Base-by-base conservation (phyloP, 2,329 filamentous ascomycete species). In the Aspergillus proliferans region DNA sequence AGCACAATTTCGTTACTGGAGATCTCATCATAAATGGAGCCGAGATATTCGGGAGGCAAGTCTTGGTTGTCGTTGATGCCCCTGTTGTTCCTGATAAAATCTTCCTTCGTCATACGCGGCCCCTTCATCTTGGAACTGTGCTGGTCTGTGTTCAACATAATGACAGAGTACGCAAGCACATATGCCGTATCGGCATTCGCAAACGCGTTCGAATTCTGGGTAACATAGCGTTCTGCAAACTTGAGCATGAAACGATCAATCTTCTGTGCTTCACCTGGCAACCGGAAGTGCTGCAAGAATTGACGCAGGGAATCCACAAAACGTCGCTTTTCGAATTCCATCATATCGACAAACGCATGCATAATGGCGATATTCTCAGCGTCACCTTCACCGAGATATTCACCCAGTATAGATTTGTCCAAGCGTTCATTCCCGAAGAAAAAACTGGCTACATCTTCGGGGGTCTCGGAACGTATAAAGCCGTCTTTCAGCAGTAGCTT, bases 161-260 rank as follows among this genome's bases (percentile, higher is more conserved):
- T 96, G 48, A 97, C 93, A 0, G 92, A 97, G 70, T 98, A 98
- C 0, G 90, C 86, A 34, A 98, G 76, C 7, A 98, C 89, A 58
- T 98, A 98, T 12, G 93, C 92, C 0, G 94, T 98, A 66, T 98
- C 94, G 2, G 93, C 94, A 62, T 97, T 98, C 33, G 93, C 93
- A 69, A 95, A 98, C 1, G 93, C 92, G 63, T 95, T 95, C 0
- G 93, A 93, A 59, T 98, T 98, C 26, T 91, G 91, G 52, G 85
- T 86, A 46, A 95, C 87, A 67, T 98, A 98, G 52, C 92, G 85
- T 69, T 97, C 92, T 8, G 93, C 93, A 71, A 97, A 98, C 68
- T 98, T 98, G 57, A 98, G 76, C 93, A 98, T 97, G 71, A 97
- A 95, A 43, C 93, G 88, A 82, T 98, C 93, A 58, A 98, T 98